phyloP scores from a whole-genome alignment of 176 grass and related monocot species.

The Tillandsia leiboldiana region DNA sequence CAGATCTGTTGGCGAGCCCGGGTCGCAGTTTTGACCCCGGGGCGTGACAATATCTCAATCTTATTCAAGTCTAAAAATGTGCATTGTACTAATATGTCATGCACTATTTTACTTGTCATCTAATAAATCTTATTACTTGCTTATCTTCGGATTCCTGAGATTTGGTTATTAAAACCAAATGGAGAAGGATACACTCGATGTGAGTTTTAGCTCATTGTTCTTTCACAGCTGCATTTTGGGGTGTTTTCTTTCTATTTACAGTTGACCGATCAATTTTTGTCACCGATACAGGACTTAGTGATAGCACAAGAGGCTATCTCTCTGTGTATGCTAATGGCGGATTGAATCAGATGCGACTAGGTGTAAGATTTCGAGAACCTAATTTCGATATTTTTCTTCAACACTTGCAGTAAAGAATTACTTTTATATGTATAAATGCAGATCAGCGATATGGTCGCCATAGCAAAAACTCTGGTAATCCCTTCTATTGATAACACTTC shows the following conservation, averaged over 20 bases:
- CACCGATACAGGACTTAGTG: background rate
- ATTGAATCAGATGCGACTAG: slow-evolving; percentile 93
- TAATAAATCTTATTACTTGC: too few species aligned
- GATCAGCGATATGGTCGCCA: slow-evolving; percentile 98
- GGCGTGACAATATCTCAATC: too few species aligned
- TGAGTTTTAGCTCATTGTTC: background rate
- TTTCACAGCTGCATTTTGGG: background rate
- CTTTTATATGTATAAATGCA: slow-evolving; percentile 40
- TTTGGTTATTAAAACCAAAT: slow-evolving; percentile 19
- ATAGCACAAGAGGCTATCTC: slow-evolving; percentile 1
- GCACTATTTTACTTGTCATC: too few species aligned
- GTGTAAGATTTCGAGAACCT: slow-evolving; percentile 28
- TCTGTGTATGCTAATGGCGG: slow-evolving; percentile 64
- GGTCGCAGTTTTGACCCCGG: too few species aligned
- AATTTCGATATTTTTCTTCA: background rate
- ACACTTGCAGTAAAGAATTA: slow-evolving; percentile 2
- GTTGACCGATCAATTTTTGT: background rate
- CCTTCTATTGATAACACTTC: slow-evolving; percentile 78
- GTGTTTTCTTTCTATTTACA: background rate
- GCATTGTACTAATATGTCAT: too few species aligned
- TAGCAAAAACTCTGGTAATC: slow-evolving; percentile 64
- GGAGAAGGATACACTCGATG: slow-evolving; percentile 2
- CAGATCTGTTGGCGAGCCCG: too few species aligned
- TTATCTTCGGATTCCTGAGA: slow-evolving; percentile 13
- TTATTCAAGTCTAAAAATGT: too few species aligned